These are phyloP conservation scores for Isoetes taiwanensis DNA, from an alignment of 75 land plant genomes.

Conservation along the genomic window DNA sequence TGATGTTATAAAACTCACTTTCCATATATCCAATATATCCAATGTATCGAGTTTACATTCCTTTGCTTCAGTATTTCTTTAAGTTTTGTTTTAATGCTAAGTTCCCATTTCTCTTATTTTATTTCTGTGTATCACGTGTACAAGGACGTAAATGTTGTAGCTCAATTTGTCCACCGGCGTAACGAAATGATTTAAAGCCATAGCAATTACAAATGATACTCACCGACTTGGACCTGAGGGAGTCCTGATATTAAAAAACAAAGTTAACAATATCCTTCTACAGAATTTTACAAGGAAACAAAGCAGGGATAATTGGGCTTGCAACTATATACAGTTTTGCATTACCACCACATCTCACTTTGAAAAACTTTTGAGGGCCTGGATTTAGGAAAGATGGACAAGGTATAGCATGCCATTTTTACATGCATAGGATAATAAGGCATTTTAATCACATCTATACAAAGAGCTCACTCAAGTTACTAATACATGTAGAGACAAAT, in stretches of 20 bases:
- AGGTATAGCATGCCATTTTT: slow-evolving; percentile 27
- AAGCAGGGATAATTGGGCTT: too few relatives aligned
- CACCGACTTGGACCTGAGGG: slow-evolving; percentile 75
- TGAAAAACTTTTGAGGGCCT: slow-evolving; percentile 50
- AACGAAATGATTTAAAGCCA: slow-evolving; percentile 73
- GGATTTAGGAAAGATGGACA: slow-evolving; percentile 81
- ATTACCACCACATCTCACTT: slow-evolving; percentile 17
- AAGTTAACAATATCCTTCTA: too few relatives aligned
- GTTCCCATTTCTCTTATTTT: too few relatives aligned
- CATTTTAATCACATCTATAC: too few relatives aligned
- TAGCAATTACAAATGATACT: slow-evolving; percentile 80
- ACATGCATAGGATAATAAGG: too few relatives aligned
- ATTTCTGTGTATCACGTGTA: too few relatives aligned
- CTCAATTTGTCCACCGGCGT: slow-evolving; percentile 76
- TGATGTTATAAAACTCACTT: neutral
- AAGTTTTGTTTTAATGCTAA: too few relatives aligned
- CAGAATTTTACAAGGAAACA: too few relatives aligned
- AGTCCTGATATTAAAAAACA: slow-evolving; percentile 84
- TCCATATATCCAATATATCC: neutral
- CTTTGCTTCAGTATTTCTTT: neutral
- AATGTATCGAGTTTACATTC: neutral
- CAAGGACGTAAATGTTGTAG: slow-evolving; percentile 78
- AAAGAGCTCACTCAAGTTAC: neutral
- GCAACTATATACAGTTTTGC: slow-evolving; percentile 18
- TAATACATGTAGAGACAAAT: slow-evolving; percentile 23